A percentile compares a stretch with the other conserved stretches of the same genome.
These are phyloP conservation scores for Mesembryanthemum crystallinum DNA, from an alignment of 148 eudicot species.

Conservation along the genomic window DNA sequence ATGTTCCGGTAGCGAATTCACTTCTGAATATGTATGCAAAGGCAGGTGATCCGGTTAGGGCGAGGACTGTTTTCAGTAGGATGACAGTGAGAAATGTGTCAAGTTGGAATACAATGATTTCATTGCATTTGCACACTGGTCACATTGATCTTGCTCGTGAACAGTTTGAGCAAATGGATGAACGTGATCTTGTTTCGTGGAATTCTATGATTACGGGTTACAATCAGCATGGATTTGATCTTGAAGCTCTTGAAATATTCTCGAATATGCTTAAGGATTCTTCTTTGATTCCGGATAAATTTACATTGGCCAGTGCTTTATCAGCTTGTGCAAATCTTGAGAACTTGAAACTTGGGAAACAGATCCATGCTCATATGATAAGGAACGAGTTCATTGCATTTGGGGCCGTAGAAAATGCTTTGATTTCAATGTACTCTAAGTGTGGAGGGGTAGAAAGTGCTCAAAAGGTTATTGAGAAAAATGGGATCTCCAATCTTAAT, in stretches of 20 bases:
- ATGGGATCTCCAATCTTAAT: conserved; percentile 32
- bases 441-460: conserved; percentile 38
- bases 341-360: conserved; percentile 34
- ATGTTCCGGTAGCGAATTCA: conserved; percentile 62
- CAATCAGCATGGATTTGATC: conserved; percentile 32
- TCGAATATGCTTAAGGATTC: conserved; percentile 34
- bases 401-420: conserved; percentile 43
- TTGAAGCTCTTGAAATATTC: conserved; percentile 35
- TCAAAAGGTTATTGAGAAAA: conserved; percentile 29
- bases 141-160: conserved; percentile 40
- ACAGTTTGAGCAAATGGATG: conserved; percentile 60
- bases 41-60: conserved; percentile 50
- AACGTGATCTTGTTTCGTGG: conserved; percentile 51
- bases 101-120: conserved; percentile 59
- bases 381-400: conserved; percentile 25
- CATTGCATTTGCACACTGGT: conserved; percentile 59
- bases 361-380: conserved; percentile 36
- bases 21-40: conserved; percentile 79
- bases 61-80: conserved; percentile 45
- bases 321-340: conserved; percentile 38
- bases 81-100: conserved; percentile 50
- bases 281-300: conserved; percentile 31
- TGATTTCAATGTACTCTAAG: conserved; percentile 42
- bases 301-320: conserved; percentile 40
- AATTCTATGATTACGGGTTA: conserved; percentile 40